A percentile compares a stretch with the other conserved stretches of the same genome.
Evolutionary conservation across 2,329 filamentous ascomycete genomes (phyloP).

Genomic region (Neospermospora avenae): DNA sequence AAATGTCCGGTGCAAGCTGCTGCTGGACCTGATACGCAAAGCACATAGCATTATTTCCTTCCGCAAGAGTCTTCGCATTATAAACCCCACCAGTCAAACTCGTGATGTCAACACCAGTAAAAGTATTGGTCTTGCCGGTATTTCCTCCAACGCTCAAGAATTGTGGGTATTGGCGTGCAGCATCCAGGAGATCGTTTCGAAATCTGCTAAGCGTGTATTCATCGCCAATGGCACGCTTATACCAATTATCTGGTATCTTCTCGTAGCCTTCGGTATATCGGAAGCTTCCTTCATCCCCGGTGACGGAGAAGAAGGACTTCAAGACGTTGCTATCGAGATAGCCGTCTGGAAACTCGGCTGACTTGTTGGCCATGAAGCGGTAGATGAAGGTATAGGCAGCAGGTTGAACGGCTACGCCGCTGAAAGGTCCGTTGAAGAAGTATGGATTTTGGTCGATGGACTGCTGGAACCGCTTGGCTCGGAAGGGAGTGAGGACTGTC

Average conservation of each 20-base stretch:
- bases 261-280: conserved; percentile 16
- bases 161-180: conserved; percentile 41
- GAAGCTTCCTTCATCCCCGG: conserved; percentile 25
- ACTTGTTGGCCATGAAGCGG: conserved; percentile 30
- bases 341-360: conserved; percentile 32
- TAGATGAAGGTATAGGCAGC: conserved; percentile 28
- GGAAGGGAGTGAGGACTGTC: conserved; percentile 42
- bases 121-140: conserved; percentile 47
- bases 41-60: conserved; percentile 48
- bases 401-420: conserved; percentile 22
- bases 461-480: conserved; percentile 44
- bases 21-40: conserved; percentile 41
- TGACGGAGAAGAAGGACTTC: conserved; percentile 33
- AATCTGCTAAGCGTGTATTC: conserved; percentile 41
- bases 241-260: conserved; percentile 28
- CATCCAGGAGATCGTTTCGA: conserved; percentile 40
- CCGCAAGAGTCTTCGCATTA: conserved; percentile 40
- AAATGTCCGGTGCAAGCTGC: conserved; percentile 41
- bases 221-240: conserved; percentile 27
- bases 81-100: conserved; percentile 45
- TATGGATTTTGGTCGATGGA: conserved; percentile 49
- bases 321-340: conserved; percentile 37
- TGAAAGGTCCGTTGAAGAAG: conserved; percentile 47
- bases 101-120: conserved; percentile 43
- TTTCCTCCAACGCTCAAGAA: conserved; percentile 51